Conservation (phyloP, 1,284 basidiomycete species). For the Irpex rosettiformis region DNA sequence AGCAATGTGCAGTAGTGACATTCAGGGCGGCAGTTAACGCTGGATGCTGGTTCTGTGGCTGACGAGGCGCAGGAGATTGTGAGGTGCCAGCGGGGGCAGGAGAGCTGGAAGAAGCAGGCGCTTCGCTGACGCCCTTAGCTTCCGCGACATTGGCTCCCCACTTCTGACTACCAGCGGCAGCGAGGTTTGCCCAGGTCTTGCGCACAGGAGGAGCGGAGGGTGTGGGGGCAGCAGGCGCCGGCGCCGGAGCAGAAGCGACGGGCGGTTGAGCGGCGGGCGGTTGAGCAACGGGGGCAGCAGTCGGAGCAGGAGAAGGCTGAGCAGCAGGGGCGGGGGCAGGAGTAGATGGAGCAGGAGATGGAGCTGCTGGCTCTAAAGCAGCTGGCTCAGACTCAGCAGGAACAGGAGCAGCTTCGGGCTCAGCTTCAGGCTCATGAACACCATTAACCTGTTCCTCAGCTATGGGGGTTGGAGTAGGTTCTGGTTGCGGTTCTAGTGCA, state of each 20-base stretch:
- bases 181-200: constrained; percentile 90
- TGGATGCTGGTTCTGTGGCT: constrained; percentile 39
- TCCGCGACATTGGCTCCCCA: constrained; percentile 81
- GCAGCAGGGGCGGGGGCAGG: constrained; percentile 27
- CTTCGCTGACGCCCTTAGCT: constrained; percentile 68
- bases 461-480: constrained; percentile 24
- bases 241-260: constrained; percentile 29
- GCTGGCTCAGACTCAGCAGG: constrained; percentile 13
- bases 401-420: constrained; percentile 32
- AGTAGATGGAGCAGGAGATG: constrained; percentile 32
- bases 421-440: constrained; percentile 24
- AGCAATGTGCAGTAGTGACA: constrained; percentile 73
- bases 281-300: constrained; percentile 30
- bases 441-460: constrained; percentile 24
- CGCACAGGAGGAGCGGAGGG: constrained; percentile 51
- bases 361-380: constrained; percentile 23
- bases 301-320: constrained; percentile 27
- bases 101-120: constrained; percentile 40
- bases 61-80: constrained; percentile 44
- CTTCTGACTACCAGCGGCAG: constrained; percentile 73
- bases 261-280: constrained; percentile 27
- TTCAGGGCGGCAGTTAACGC: constrained; percentile 53
- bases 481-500: constrained; percentile 27
- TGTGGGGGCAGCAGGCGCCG: constrained; percentile 33
- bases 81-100: constrained; percentile 45